Conservation (phyloP, 2,329 filamentous ascomycete species). For the Pestalotiopsis sp. region DNA sequence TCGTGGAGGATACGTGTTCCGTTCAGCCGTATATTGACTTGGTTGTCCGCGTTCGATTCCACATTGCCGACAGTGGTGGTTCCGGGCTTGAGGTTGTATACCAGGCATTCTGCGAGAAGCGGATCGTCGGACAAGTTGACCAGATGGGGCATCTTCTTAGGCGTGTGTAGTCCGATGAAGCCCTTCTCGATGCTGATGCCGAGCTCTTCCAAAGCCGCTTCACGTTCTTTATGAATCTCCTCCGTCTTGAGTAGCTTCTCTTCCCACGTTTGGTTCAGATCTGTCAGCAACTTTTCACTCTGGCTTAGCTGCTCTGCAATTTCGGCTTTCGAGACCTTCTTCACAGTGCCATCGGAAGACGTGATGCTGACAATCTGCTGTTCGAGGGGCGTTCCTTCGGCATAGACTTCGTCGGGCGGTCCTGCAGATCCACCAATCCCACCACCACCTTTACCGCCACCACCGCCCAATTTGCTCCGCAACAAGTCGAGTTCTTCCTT, state of each 20-base stretch:
- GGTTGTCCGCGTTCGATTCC: conserved; percentile 74
- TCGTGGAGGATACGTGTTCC: conserved; percentile 90
- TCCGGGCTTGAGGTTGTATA: conserved; percentile 97
- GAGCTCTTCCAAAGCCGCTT: conserved; percentile 91
- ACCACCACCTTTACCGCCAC: conserved; percentile 47
- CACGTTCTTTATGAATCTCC: conserved; percentile 95
- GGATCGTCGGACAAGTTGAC: conserved; percentile 97
- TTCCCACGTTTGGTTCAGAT: conserved; percentile 99
- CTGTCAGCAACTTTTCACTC: conserved; percentile 92
- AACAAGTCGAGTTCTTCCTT: conserved; percentile 92
- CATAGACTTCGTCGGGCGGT: conserved; percentile 80
- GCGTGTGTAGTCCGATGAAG: conserved; percentile 91
- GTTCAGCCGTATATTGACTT: conserved; percentile 89
- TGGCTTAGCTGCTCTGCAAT: conserved; percentile 96
- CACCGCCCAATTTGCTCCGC: conserved; percentile 79
- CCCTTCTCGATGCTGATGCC: conserved; percentile 99
- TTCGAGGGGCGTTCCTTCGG: conserved; percentile 88
- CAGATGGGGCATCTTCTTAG: conserved; percentile 99
- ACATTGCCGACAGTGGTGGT: conserved; percentile 94
- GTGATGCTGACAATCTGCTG: conserved; percentile 97
- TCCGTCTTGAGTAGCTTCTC: conserved; percentile 94
- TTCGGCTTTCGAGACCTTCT: conserved; percentile 97
- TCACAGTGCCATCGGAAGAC: conserved; percentile 79
- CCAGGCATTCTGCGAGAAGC: conserved; percentile 89
- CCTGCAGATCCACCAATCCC: conserved; percentile 51